These are phyloP conservation scores for Neoboletus magnificus DNA, from an alignment of 768 basidiomycete species.

Conservation along the genomic window DNA sequence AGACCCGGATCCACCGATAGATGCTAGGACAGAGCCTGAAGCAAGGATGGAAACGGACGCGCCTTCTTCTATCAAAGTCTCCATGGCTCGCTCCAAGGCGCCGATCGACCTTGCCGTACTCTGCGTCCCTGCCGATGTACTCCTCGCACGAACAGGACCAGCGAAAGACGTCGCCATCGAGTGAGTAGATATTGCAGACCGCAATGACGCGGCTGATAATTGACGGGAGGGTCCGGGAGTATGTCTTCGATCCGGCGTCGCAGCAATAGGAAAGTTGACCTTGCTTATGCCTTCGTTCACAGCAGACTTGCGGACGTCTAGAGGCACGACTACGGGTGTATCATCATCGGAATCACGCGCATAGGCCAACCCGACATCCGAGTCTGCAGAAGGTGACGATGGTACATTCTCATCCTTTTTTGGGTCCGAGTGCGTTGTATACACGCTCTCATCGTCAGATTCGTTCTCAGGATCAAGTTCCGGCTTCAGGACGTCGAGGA, in stretches of 20 bases:
- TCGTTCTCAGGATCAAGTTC: slow-evolving; percentile 22
- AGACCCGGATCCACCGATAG: slow-evolving; percentile 21
- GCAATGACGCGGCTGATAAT: slow-evolving; percentile 21
- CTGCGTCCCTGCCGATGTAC: slow-evolving; percentile 29
- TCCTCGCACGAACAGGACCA: slow-evolving; percentile 18
- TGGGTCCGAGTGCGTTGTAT: slow-evolving; percentile 31
- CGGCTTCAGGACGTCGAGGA: slow-evolving; percentile 54
- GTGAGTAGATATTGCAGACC: slow-evolving; percentile 19
- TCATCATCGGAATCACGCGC: slow-evolving; percentile 33
- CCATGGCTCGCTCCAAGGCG: slow-evolving; percentile 49
- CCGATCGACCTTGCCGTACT: slow-evolving; percentile 31
- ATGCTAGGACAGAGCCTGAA: slow-evolving; percentile 32
- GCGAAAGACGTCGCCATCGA: slow-evolving; percentile 8
- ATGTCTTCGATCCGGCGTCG: slow-evolving; percentile 12
- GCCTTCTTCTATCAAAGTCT: slow-evolving; percentile 47
- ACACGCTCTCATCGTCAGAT: slow-evolving; percentile 35
- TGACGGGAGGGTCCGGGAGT: slow-evolving; percentile 27
- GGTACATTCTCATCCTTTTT: slow-evolving; percentile 16
- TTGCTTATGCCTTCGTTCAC: slow-evolving; percentile 13
- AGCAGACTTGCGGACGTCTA: slow-evolving; percentile 23
- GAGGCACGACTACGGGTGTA: slow-evolving; percentile 31
- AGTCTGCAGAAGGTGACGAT: slow-evolving; percentile 27
- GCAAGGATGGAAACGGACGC: slow-evolving; percentile 34
- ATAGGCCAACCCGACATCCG: slow-evolving; percentile 39
- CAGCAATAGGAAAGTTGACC: slow-evolving; percentile 37